These are phyloP conservation scores for Cordyceps cicadae DNA, from an alignment of 2,329 filamentous ascomycete species.

Conservation along the genomic window DNA sequence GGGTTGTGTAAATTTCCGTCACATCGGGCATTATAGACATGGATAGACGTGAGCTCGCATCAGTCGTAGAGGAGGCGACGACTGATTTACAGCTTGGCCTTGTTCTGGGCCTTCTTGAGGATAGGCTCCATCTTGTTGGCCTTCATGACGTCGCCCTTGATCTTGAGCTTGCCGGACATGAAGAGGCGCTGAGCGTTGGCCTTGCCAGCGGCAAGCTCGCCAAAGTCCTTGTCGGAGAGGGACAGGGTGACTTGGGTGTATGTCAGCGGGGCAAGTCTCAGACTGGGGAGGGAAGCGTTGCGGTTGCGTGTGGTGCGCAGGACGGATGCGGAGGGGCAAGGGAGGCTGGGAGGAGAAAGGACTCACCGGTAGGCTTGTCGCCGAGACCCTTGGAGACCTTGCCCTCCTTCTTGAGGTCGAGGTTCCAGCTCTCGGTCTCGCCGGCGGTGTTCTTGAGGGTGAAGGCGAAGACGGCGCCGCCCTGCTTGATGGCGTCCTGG, in stretches of 20 bases:
- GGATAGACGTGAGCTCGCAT: not conserved
- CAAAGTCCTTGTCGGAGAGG: constrained; percentile 81
- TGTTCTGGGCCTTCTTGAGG: constrained; percentile 75
- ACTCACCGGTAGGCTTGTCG: constrained; percentile 73
- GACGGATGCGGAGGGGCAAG: too few relatives aligned
- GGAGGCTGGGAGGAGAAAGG: not conserved
- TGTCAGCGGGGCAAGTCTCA: not conserved
- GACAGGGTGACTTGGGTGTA: constrained; percentile 62
- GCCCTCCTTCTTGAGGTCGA: constrained; percentile 89
- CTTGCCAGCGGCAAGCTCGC: constrained; percentile 72
- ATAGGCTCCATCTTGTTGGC: constrained; percentile 93
- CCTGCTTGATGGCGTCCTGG: constrained; percentile 84
- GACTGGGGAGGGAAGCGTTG: too few relatives aligned
- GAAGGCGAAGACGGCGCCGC: constrained; percentile 81
- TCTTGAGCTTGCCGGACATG: constrained; percentile 98
- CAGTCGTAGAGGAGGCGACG: not conserved
- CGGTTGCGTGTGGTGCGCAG: too few relatives aligned
- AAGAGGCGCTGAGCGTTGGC: constrained; percentile 92
- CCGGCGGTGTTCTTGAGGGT: constrained; percentile 80
- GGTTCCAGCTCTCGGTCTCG: constrained; percentile 80
- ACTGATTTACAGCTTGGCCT: constrained; percentile 66
- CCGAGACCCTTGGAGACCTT: constrained; percentile 69
- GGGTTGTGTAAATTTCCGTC: not conserved
- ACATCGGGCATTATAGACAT: constrained; percentile 1
- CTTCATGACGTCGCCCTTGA: constrained; percentile 98